These are phyloP conservation scores for Murraya paniculata DNA, from an alignment of 345 rosid genomes.

Conservation along the genomic window DNA sequence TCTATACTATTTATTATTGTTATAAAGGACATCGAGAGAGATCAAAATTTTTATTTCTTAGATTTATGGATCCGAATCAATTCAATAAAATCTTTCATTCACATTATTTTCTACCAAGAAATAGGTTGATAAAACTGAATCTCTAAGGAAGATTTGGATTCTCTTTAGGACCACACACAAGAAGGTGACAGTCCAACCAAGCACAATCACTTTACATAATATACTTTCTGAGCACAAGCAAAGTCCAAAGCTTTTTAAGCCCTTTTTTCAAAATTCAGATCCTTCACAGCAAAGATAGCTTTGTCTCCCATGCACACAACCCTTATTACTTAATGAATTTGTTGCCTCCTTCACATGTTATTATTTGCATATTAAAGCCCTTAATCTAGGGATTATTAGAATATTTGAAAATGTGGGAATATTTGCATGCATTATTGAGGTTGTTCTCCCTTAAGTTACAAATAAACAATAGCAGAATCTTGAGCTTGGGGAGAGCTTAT, in stretches of 20 bases:
- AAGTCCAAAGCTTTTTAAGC: constrained; percentile 14
- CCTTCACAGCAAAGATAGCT: constrained; percentile 17
- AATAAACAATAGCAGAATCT: background rate
- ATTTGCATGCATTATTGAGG: background rate
- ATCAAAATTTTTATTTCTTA: background rate
- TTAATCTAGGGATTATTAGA: constrained; percentile 4
- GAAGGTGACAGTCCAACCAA: constrained; percentile 29
- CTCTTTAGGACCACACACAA: constrained; percentile 13
- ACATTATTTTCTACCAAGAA: background rate
- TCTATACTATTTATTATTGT: background rate
- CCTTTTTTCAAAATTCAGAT: constrained; percentile 11
- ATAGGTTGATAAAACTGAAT: constrained; percentile 10
- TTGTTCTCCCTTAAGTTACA: background rate
- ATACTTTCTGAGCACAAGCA: constrained; percentile 18
- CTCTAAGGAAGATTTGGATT: constrained; percentile 17
- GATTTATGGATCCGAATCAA: background rate
- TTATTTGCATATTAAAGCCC: too few relatives aligned
- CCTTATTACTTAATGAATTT: background rate
- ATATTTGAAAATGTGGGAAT: background rate
- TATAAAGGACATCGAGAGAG: background rate
- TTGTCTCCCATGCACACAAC: constrained; percentile 20
- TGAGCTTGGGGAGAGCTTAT: background rate
- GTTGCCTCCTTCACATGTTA: constrained; percentile 10
- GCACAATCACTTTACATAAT: constrained; percentile 1
- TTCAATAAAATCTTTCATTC: background rate